A percentile compares a stretch with the other conserved stretches of the same genome.
These are phyloP conservation scores for Pyricularia grisea DNA, from an alignment of 2,329 filamentous ascomycete species.

Conservation along the genomic window DNA sequence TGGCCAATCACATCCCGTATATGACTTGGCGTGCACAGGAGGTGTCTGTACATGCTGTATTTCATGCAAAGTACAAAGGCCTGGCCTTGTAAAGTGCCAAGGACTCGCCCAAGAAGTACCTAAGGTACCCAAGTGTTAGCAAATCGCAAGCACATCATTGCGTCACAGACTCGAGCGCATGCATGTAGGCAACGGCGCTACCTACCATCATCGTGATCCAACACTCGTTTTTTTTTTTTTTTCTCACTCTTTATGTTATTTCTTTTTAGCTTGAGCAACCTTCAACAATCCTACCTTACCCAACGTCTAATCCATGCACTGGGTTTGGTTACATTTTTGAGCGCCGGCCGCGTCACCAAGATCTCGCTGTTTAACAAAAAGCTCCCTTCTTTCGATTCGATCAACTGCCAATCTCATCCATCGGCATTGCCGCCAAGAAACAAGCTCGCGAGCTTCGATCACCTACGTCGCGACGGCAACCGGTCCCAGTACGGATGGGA, in stretches of 20 bases:
- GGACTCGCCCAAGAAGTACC: too few relatives aligned
- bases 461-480: neutral
- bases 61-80: neutral
- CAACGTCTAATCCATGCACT: neutral
- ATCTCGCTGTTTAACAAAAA: neutral
- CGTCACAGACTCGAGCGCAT: slow-evolving; percentile 11
- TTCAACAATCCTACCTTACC: neutral
- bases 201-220: neutral
- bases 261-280: neutral
- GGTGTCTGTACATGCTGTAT: neutral
- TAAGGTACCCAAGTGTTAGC: neutral
- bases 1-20: neutral
- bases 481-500: neutral
- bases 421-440: neutral
- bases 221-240: neutral
- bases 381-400: neutral
- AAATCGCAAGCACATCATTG: slow-evolving; percentile 10
- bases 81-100: neutral
- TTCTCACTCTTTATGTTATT: neutral
- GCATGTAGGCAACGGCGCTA: neutral
- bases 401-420: neutral
- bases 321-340: neutral
- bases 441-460: neutral
- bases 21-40: neutral
- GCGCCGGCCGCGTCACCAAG: neutral